Conservation (phyloP, 495 filamentous ascomycete genomes). For the Neohortaea acidophila region DNA sequence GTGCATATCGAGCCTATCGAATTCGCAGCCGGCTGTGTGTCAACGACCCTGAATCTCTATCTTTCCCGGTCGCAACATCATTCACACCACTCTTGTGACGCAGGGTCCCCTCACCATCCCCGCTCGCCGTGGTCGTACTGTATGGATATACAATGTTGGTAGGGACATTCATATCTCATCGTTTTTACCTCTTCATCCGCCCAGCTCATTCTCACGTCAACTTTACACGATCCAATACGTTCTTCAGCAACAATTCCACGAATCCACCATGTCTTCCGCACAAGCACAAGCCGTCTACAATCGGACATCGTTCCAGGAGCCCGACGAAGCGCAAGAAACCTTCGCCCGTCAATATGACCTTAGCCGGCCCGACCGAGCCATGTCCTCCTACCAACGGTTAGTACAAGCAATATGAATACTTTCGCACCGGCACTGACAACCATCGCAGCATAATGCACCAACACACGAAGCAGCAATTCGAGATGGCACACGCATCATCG, state of each 20-base stretch:
- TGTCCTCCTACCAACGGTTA: constrained; percentile 24
- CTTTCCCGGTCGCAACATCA: neutral
- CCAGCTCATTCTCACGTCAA: neutral
- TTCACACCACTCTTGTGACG: neutral
- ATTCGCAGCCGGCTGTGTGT: neutral
- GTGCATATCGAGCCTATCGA: neutral
- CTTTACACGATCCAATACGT: neutral
- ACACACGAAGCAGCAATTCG: constrained; percentile 21
- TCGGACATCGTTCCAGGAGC: constrained; percentile 13
- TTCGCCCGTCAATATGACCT: constrained; percentile 23
- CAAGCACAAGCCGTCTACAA: constrained; percentile 19
- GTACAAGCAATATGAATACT: constrained; percentile 1
- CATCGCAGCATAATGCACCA: constrained; percentile 18
- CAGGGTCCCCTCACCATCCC: constrained; percentile 2
- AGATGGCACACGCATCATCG: constrained; percentile 12
- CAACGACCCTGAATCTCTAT: neutral
- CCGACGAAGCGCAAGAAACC: constrained; percentile 20
- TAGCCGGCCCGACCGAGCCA: constrained; percentile 20
- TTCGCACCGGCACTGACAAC: neutral
- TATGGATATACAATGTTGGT: too few relatives aligned
- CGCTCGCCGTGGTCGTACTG: too few relatives aligned
- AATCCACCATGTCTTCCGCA: constrained; percentile 12
- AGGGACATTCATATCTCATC: too few relatives aligned
- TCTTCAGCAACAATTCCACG: neutral
- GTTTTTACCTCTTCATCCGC: neutral